Evolutionary conservation across 202 grass and related monocot genomes (phyloP).

Genomic region (Setaria italica): DNA sequence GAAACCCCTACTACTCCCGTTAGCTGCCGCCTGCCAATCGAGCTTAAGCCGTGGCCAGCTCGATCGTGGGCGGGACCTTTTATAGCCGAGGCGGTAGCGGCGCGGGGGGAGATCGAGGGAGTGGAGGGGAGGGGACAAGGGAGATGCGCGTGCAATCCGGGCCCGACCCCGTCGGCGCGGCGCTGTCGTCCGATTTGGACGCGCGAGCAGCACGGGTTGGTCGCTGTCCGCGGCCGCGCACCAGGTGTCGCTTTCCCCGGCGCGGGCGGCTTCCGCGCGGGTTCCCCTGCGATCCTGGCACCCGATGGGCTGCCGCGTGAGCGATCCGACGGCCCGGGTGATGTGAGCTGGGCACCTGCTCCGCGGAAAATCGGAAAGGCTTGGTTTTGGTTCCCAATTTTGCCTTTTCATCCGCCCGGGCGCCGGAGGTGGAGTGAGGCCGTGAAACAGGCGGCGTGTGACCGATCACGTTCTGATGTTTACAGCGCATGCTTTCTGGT

Average conservation of each 20-base stretch:
- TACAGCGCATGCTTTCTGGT: not conserved
- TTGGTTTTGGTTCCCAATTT: constrained; percentile 12
- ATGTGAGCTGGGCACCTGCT: constrained; percentile 34
- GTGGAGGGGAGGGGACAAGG: not conserved
- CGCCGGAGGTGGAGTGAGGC: constrained; percentile 14
- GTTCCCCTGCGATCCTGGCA: constrained; percentile 36
- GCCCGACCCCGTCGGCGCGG: constrained; percentile 24
- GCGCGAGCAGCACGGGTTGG: constrained; percentile 32
- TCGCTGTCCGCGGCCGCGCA: constrained; percentile 31
- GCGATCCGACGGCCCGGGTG: constrained; percentile 41
- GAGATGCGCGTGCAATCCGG: constrained; percentile 53
- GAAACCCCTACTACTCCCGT: not conserved
- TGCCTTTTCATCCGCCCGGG: not conserved
- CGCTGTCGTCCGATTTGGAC: constrained; percentile 47
- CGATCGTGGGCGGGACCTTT: constrained; percentile 23
- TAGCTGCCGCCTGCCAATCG: not conserved
- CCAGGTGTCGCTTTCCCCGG: constrained; percentile 35
- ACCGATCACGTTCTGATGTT: constrained; percentile 7
- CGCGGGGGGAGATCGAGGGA: not conserved
- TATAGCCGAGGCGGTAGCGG: constrained; percentile 45
- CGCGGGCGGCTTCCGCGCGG: not conserved
- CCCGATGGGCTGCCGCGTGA: constrained; percentile 45
- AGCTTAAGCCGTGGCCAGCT: not conserved
- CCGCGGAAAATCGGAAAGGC: not conserved
- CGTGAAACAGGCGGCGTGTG: constrained; percentile 26